A percentile compares a stretch with the other conserved stretches of the same genome.
phyloP scores from a whole-genome alignment of 306 rosid genomes.

The Vachellia collinsii region DNA sequence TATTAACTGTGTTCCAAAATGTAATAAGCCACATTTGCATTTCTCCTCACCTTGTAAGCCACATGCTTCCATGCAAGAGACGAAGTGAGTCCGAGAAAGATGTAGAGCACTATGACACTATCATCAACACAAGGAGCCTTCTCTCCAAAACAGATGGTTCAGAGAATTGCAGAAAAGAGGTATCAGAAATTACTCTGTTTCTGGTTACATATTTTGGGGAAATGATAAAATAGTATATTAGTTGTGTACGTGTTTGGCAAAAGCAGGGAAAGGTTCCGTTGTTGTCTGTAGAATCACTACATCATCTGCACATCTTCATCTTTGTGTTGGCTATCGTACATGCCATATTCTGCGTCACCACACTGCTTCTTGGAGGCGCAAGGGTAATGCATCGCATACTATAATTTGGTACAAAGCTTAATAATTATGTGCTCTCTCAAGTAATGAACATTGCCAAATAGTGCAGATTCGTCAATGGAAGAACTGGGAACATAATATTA shows the following conservation, averaged over 20 bases:
- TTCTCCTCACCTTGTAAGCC: slow-evolving; percentile 46
- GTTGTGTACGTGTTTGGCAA: neutral
- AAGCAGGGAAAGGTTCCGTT: slow-evolving; percentile 78
- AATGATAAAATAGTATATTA: neutral
- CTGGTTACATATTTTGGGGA: neutral
- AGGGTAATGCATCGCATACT: slow-evolving; percentile 53
- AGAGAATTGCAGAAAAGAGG: slow-evolving; percentile 48
- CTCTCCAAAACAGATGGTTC: slow-evolving; percentile 47
- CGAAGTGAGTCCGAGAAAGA: slow-evolving; percentile 29
- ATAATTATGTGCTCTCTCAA: neutral
- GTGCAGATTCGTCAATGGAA: slow-evolving; percentile 74
- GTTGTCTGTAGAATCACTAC: slow-evolving; percentile 76
- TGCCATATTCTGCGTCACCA: slow-evolving; percentile 72
- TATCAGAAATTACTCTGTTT: neutral
- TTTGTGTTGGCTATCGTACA: slow-evolving; percentile 88
- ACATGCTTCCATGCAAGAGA: slow-evolving; percentile 93
- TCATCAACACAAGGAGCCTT: slow-evolving; percentile 47
- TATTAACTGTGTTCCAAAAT: slow-evolving; percentile 71
- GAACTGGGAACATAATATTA: slow-evolving; percentile 61
- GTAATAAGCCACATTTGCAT: slow-evolving; percentile 73
- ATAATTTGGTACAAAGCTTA: neutral
- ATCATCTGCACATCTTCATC: slow-evolving; percentile 90
- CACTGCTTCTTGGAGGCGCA: slow-evolving; percentile 76
- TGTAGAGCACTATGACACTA: slow-evolving; percentile 12
- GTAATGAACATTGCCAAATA: neutral